Evolutionary conservation across 768 basidiomycete species (phyloP).

Genomic region (Pisolithus sp.): DNA sequence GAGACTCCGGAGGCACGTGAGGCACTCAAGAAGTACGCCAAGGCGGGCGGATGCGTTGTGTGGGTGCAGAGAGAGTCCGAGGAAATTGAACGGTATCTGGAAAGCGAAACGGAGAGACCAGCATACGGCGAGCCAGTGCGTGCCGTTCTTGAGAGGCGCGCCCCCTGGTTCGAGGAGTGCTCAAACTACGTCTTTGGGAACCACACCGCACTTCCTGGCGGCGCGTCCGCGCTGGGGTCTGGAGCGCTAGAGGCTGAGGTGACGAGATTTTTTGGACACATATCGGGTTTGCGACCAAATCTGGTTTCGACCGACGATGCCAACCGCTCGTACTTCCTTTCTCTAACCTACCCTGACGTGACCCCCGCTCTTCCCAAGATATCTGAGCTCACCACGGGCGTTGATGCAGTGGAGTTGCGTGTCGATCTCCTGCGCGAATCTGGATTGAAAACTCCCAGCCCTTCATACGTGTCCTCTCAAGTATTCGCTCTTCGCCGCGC

Average conservation of each 20-base stretch:
- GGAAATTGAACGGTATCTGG: constrained; percentile 78
- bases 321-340: constrained; percentile 84
- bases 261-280: constrained; percentile 80
- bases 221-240: constrained; percentile 9
- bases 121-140: constrained; percentile 82
- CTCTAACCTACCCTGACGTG: constrained; percentile 87
- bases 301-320: constrained; percentile 45
- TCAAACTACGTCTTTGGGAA: constrained; percentile 82
- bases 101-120: constrained; percentile 70
- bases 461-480: constrained; percentile 77
- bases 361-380: constrained; percentile 60
- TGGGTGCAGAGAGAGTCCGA: constrained; percentile 76
- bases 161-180: constrained; percentile 83
- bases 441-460: constrained; percentile 48
- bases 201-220: constrained; percentile 37
- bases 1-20: constrained; percentile 75
- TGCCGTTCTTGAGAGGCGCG: constrained; percentile 79
- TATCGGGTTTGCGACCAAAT: constrained; percentile 70
- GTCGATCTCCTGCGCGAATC: constrained; percentile 75
- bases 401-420: constrained; percentile 90
- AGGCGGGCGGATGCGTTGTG: constrained; percentile 65
- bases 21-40: constrained; percentile 59
- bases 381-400: constrained; percentile 71
- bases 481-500: constrained; percentile 69
- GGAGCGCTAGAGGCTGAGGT: constrained; percentile 51